phyloP scores from a whole-genome alignment of 129 eudicot species.

The Smallanthus sonchifolius region DNA sequence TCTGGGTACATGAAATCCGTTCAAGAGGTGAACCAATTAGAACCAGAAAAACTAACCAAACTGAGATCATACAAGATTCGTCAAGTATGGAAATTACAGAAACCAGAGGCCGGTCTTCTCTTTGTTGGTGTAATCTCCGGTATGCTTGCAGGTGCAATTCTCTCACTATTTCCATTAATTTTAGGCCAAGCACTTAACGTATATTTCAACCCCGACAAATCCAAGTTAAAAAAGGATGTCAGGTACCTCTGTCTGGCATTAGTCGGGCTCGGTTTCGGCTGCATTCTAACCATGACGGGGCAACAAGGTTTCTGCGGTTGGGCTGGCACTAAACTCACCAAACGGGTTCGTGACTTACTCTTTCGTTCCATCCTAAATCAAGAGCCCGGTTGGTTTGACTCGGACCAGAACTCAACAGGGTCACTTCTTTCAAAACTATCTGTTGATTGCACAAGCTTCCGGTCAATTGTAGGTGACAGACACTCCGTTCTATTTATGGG shows the following conservation, averaged over 20 bases:
- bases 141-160: slow-evolving; percentile 71
- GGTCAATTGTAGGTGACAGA: slow-evolving; percentile 76
- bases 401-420: slow-evolving; percentile 56
- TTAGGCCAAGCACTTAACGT: slow-evolving; percentile 69
- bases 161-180: slow-evolving; percentile 61
- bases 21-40: slow-evolving; percentile 31
- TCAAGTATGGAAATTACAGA: slow-evolving; percentile 63
- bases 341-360: slow-evolving; percentile 46
- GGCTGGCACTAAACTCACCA: slow-evolving; percentile 83
- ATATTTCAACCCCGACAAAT: slow-evolving; percentile 38
- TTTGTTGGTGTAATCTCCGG: slow-evolving; percentile 51
- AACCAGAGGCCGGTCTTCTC: slow-evolving; percentile 42
- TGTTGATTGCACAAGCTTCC: slow-evolving; percentile 53
- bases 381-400: slow-evolving; percentile 89
- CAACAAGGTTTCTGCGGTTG: slow-evolving; percentile 88
- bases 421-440: slow-evolving; percentile 68
- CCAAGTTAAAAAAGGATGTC: slow-evolving; percentile 48
- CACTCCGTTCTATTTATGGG: slow-evolving; percentile 79
- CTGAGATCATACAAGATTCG: slow-evolving; percentile 32
- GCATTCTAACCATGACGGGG: slow-evolving; percentile 67
- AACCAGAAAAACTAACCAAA: slow-evolving; percentile 25
- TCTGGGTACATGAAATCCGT: slow-evolving; percentile 47
- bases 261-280: slow-evolving; percentile 69
- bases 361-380: slow-evolving; percentile 62
- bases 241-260: slow-evolving; percentile 58